phyloP scores from a whole-genome alignment of 768 basidiomycete species.

The Tubosaeta sp. region DNA sequence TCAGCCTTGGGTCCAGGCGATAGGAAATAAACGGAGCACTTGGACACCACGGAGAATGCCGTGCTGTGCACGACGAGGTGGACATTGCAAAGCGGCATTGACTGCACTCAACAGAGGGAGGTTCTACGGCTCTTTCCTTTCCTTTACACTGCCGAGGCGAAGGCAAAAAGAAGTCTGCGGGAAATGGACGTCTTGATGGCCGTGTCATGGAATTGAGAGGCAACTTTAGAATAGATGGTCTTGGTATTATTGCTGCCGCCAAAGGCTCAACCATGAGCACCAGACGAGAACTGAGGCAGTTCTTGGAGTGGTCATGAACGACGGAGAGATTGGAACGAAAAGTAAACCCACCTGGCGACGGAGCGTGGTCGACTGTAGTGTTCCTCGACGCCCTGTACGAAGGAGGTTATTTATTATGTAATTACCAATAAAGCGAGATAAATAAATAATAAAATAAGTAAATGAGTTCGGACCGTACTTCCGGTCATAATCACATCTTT shows the following conservation, averaged over 20 bases:
- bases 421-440: conserved; percentile 1
- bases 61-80: conserved; percentile 45
- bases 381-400: neutral
- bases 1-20: conserved; percentile 6
- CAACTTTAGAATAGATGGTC: conserved; percentile 26
- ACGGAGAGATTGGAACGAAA: neutral
- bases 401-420: conserved; percentile 14
- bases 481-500: conserved; percentile 1
- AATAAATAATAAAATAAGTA: conserved; percentile 6
- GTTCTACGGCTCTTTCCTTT: conserved; percentile 43
- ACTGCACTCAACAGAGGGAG: conserved; percentile 25
- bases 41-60: conserved; percentile 47
- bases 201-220: conserved; percentile 28
- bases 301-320: neutral
- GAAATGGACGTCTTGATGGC: conserved; percentile 31
- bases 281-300: conserved; percentile 9
- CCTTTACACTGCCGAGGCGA: conserved; percentile 48
- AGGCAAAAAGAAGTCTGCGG: conserved; percentile 54
- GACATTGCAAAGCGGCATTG: conserved; percentile 27
- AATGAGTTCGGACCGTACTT: conserved; percentile 1
- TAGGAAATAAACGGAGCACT: conserved; percentile 28
- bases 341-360: conserved; percentile 11
- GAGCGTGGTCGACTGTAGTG: conserved; percentile 2
- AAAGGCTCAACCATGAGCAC: conserved; percentile 63
- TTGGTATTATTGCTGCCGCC: conserved; percentile 47